Evolutionary conservation across 148 eudicot genomes (phyloP), one percentile per base, ranked within the genome.

Genomic region (Silene latifolia): DNA sequence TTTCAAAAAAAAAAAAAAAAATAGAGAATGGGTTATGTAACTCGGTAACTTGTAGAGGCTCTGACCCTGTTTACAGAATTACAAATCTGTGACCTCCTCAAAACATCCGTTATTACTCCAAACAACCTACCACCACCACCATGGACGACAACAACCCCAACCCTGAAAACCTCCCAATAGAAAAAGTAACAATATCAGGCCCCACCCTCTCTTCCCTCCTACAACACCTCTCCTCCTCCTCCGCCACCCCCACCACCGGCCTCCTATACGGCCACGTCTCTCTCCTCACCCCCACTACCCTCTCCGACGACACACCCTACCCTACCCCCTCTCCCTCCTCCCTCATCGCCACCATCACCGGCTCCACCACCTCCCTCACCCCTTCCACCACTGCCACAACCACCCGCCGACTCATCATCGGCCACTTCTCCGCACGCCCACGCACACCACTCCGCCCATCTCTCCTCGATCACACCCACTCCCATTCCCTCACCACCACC

Each of bases 381-480:
- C 63, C 64, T 63, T 69, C n/a, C n/a, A n/a, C n/a, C n/a, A n/a
- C n/a, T n/a, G n/a, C 75, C 69, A 4, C 81, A 63, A 67, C 82
- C 83, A 72, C 64, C 71, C n/a, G n/a, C n/a, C 73, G 78, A 72
- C 42, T 77, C 67, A 14, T 88, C 76, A 83, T 93, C 63, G 98
- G 98, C 5, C 86, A 83, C 83, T 89, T 93, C 77, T 89, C 97
- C 72, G 83, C 78, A 8, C 97, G 98, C 83, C 95, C 86, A 20
- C 76, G 69, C 65, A 80, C 91, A 70, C 78, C 86, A 4, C 83
- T 84, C 67, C 93, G 95, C 12, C 98, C 98, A n/a, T 93, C 98
- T 18, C 71, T 93, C 21, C 84, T 82, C 4, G 97, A 91, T 18
- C 76, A 76, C 60, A 46, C 83, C 7, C 79, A 81, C 72, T 68